These are phyloP conservation scores for Colletotrichum sp. DNA, from an alignment of 2,329 filamentous ascomycete genomes.

Conservation along the genomic window DNA sequence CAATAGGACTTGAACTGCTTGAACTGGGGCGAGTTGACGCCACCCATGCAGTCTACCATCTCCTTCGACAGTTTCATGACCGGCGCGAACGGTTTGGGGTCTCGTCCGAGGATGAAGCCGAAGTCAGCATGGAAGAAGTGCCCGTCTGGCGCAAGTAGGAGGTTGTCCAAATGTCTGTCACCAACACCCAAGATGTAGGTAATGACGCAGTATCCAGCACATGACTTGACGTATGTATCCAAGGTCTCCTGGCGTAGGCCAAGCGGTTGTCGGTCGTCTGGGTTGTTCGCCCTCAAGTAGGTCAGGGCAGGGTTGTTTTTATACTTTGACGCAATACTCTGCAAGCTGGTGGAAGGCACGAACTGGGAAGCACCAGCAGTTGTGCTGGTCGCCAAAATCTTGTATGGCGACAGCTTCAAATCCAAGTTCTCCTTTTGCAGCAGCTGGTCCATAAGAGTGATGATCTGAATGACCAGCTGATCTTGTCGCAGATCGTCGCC, in stretches of 20 bases:
- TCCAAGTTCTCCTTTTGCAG: slow-evolving; percentile 96
- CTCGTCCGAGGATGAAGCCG: slow-evolving; percentile 94
- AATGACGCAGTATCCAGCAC: slow-evolving; percentile 97
- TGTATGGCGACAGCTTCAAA: slow-evolving; percentile 92
- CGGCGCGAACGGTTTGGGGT: slow-evolving; percentile 96
- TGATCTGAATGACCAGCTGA: slow-evolving; percentile 91
- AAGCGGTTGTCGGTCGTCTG: slow-evolving; percentile 79
- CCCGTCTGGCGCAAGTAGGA: slow-evolving; percentile 85
- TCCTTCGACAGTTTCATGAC: slow-evolving; percentile 97
- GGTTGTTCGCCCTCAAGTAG: slow-evolving; percentile 89
- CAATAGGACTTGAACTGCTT: slow-evolving; percentile 93
- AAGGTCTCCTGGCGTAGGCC: slow-evolving; percentile 91
- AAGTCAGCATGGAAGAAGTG: slow-evolving; percentile 99
- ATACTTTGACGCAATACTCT: slow-evolving; percentile 83
- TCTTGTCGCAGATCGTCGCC: slow-evolving; percentile 97
- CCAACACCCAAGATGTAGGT: slow-evolving; percentile 97
- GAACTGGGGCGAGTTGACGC: slow-evolving; percentile 80
- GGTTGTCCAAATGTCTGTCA: slow-evolving; percentile 93
- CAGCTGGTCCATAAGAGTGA: slow-evolving; percentile 96
- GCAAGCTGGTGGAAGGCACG: slow-evolving; percentile 83
- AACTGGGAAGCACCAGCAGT: slow-evolving; percentile 93
- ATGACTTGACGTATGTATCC: slow-evolving; percentile 94
- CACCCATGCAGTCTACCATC: slow-evolving; percentile 99
- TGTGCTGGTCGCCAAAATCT: slow-evolving; percentile 91
- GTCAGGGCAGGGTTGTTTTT: slow-evolving; percentile 75